Evolutionary conservation across 129 eudicot genomes (phyloP).

Genomic region (Centella asiatica): DNA sequence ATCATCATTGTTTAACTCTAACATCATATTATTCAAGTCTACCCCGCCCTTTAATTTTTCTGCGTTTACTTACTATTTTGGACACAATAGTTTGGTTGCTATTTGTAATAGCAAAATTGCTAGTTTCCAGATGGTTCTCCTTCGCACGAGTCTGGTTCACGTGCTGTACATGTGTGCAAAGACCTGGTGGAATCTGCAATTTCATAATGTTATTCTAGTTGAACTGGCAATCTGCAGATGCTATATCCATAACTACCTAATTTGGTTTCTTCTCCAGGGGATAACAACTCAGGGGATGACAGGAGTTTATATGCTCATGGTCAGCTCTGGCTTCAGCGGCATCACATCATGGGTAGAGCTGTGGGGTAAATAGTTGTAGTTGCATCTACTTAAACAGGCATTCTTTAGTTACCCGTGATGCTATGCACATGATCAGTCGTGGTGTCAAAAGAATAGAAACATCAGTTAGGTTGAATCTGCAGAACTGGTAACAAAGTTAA

Average conservation of each 20-base stretch:
- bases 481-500: too few species aligned
- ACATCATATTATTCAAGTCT: not conserved
- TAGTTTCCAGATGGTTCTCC: not conserved
- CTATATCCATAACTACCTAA: not conserved
- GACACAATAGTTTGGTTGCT: not conserved
- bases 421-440: not conserved
- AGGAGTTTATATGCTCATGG: slow-evolving; percentile 63
- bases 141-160: not conserved
- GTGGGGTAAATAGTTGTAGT: slow-evolving; percentile 48
- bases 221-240: not conserved
- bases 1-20: too few species aligned
- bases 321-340: slow-evolving; percentile 72
- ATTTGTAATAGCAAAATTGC: not conserved
- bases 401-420: not conserved
- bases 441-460: not conserved
- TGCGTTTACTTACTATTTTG: not conserved
- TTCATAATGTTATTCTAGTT: not conserved
- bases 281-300: slow-evolving; percentile 61
- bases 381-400: too few species aligned
- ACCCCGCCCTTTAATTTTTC: not conserved
- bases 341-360: slow-evolving; percentile 88
- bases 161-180: not conserved
- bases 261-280: slow-evolving; percentile 40
- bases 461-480: not conserved
- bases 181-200: not conserved